Conservation (phyloP, 352 stramenopile species). For the Elongisporangium anandrum region DNA sequence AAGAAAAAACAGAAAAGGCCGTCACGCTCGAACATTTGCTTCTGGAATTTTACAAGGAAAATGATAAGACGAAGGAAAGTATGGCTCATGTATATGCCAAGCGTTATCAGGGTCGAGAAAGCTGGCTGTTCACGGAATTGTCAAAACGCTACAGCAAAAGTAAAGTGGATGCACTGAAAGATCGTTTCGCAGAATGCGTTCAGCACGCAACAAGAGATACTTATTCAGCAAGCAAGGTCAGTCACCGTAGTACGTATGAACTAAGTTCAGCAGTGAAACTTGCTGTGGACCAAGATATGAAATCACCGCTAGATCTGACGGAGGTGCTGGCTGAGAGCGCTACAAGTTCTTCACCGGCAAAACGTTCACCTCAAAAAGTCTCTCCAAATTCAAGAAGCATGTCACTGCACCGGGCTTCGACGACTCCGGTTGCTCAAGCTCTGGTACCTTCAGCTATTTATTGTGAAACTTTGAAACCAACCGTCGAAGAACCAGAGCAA, state of each 20-base stretch:
- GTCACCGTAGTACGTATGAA: neutral
- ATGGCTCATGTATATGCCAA: conserved; percentile 67
- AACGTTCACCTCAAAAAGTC: neutral
- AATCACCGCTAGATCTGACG: neutral
- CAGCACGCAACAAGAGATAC: neutral
- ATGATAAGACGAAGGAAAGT: conserved; percentile 51
- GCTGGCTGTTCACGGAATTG: conserved; percentile 63
- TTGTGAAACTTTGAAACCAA: neutral
- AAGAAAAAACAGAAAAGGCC: neutral
- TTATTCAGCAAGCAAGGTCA: neutral
- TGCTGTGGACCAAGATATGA: neutral
- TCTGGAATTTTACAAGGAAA: conserved; percentile 53
- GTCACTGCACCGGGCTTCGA: neutral
- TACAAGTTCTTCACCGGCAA: neutral
- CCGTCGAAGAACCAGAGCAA: neutral
- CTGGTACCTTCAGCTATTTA: neutral
- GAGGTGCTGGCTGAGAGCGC: neutral
- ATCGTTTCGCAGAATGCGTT: conserved; percentile 11
- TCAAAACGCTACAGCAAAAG: conserved; percentile 53
- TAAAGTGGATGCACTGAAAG: conserved; percentile 37
- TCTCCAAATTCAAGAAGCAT: neutral
- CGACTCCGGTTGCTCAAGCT: neutral
- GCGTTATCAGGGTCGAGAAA: conserved; percentile 60
- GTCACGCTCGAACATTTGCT: conserved; percentile 43
- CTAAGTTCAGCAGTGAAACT: neutral